These are phyloP conservation scores for Litsea cubeba DNA, from an alignment of 164 flowering plant species.

Conservation along the genomic window DNA sequence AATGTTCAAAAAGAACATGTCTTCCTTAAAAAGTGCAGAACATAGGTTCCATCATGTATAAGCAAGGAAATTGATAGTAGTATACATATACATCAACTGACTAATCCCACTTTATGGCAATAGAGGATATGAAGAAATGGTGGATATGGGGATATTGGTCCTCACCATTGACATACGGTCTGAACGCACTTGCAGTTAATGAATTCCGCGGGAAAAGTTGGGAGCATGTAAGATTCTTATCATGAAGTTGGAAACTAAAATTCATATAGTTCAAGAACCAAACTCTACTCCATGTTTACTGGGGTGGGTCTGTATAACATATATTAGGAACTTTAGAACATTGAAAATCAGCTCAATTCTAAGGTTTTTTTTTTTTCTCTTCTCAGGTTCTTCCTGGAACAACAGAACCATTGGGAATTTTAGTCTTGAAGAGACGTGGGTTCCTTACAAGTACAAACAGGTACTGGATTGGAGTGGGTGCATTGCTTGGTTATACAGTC, in stretches of 20 bases:
- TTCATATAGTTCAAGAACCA: too few relatives aligned
- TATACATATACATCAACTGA: background rate
- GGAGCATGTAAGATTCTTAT: conserved; percentile 28
- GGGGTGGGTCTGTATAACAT: background rate
- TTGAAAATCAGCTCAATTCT: background rate
- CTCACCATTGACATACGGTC: conserved; percentile 52
- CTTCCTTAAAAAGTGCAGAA: background rate
- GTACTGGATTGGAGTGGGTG: conserved; percentile 36
- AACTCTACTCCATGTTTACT: too few relatives aligned
- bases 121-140: conserved; percentile 52
- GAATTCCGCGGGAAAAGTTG: conserved; percentile 45
- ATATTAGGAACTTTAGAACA: too few relatives aligned
- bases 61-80: background rate
- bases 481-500: conserved; percentile 25
- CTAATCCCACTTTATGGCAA: background rate
- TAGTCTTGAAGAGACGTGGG: conserved; percentile 14
- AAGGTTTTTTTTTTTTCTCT: background rate
- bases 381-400: conserved; percentile 6
- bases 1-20: background rate
- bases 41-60: background rate
- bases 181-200: conserved; percentile 45
- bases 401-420: conserved; percentile 17
- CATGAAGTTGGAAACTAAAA: background rate
- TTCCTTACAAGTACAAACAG: conserved; percentile 19
- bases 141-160: conserved; percentile 63